Conservation (phyloP, 805 yeast genomes). For the Blastobotrys muscicola region DNA sequence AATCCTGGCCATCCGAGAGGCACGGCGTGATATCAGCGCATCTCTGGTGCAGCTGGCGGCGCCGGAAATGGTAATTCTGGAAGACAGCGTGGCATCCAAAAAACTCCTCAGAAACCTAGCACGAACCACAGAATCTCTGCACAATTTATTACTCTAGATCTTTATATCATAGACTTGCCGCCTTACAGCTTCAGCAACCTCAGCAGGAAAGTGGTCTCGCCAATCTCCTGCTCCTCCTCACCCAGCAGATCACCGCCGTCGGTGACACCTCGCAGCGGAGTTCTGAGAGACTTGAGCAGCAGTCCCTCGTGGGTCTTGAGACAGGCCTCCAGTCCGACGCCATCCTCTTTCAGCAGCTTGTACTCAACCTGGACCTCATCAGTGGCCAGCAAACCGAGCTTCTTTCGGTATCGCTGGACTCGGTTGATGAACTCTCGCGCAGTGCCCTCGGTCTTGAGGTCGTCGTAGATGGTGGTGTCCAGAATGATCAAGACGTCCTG, state of each 20-base stretch:
- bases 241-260: constrained; percentile 49
- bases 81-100: too few species aligned
- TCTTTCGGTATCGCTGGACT: constrained; percentile 94
- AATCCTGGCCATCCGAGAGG: too few species aligned
- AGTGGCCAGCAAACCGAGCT: constrained; percentile 87
- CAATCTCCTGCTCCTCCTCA: constrained; percentile 74
- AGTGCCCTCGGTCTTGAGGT: constrained; percentile 84
- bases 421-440: constrained; percentile 96
- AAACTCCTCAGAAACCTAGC: too few species aligned
- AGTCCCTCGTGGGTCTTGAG: constrained; percentile 56
- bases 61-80: too few species aligned
- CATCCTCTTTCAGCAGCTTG: constrained; percentile 49
- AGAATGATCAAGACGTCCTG: constrained; percentile 82
- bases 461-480: constrained; percentile 81
- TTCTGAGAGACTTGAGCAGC: constrained; percentile 68
- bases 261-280: constrained; percentile 42
- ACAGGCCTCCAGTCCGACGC: constrained; percentile 32
- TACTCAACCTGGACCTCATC: constrained; percentile 90
- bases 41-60: too few species aligned
- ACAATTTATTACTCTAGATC: neutral
- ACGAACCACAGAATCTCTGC: too few species aligned
- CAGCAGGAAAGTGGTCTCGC: constrained; percentile 69
- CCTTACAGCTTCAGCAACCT: constrained; percentile 59
- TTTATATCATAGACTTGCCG: neutral
- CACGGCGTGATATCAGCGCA: too few species aligned